Percentiles rank a stretch among this genome's conserved stretches.
Evolutionary conservation across 192 early-diverging fungal species (phyloP).

Genomic region (Allomyces arbusculus): DNA sequence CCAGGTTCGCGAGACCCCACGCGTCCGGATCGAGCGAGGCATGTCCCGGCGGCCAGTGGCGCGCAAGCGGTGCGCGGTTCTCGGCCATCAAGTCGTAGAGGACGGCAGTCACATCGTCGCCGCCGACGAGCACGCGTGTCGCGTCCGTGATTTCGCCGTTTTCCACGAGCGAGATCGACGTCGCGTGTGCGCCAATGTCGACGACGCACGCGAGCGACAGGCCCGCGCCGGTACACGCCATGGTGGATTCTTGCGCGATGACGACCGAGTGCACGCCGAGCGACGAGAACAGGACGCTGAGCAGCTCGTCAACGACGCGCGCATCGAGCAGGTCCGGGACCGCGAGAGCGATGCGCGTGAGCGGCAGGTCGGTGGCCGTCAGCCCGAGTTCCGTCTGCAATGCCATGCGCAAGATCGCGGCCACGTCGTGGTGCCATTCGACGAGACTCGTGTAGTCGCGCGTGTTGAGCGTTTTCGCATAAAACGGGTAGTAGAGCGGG

Average conservation of each 20-base stretch:
- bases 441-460: conserved; percentile 44
- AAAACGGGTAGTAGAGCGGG: conserved; percentile 47
- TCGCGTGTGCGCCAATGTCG: conserved; percentile 79
- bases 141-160: conserved; percentile 57
- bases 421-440: conserved; percentile 50
- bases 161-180: conserved; percentile 63
- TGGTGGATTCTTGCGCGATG: conserved; percentile 59
- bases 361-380: conserved; percentile 24
- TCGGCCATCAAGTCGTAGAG: conserved; percentile 35
- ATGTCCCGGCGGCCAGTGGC: conserved; percentile 12
- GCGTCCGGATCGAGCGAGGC: conserved; percentile 26
- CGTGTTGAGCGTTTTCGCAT: conserved; percentile 55
- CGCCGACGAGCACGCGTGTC: conserved; percentile 45
- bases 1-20: conserved; percentile 40
- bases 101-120: conserved; percentile 71
- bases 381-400: conserved; percentile 52
- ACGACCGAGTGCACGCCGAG: conserved; percentile 60
- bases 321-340: conserved; percentile 59
- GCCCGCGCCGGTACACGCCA: conserved; percentile 72
- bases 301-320: conserved; percentile 35
- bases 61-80: conserved; percentile 2
- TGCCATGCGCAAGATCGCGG: conserved; percentile 55
- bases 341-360: conserved; percentile 33
- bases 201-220: conserved; percentile 69
- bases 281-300: conserved; percentile 43